A percentile compares a stretch with the other conserved stretches of the same genome.
Evolutionary conservation across 2,329 filamentous ascomycete genomes (phyloP).

Genomic region (Coniella vitis): DNA sequence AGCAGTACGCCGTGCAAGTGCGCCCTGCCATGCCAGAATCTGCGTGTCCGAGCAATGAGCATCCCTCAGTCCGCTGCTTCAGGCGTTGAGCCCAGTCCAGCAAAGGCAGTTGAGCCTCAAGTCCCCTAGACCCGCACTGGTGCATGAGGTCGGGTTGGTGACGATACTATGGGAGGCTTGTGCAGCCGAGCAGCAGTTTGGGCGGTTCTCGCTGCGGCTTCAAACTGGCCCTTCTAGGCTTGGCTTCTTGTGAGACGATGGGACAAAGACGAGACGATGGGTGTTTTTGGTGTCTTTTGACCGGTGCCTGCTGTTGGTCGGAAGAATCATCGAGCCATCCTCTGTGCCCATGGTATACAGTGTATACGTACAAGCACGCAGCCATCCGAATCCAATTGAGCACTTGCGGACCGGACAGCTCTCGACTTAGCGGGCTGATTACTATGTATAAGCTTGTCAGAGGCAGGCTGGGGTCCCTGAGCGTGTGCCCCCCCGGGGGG

Average conservation of each 20-base stretch:
- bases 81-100: neutral
- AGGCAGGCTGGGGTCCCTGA: too few relatives aligned
- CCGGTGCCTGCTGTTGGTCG: slow-evolving; percentile 1
- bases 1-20: neutral
- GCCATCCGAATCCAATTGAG: too few relatives aligned
- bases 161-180: neutral
- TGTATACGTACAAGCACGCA: too few relatives aligned
- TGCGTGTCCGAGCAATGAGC: neutral
- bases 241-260: neutral
- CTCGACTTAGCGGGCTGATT: too few relatives aligned
- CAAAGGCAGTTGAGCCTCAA: slow-evolving; percentile 2
- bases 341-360: too few relatives aligned
- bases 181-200: neutral
- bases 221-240: neutral
- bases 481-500: too few relatives aligned
- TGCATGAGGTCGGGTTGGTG: neutral
- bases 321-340: too few relatives aligned
- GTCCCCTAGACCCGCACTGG: neutral
- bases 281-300: neutral
- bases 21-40: neutral
- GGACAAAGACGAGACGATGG: neutral
- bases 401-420: too few relatives aligned
- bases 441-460: too few relatives aligned
- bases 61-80: neutral
- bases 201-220: neutral